These are phyloP conservation scores for Phytopythium helicoides DNA, from an alignment of 352 stramenopile species.

Conservation along the genomic window DNA sequence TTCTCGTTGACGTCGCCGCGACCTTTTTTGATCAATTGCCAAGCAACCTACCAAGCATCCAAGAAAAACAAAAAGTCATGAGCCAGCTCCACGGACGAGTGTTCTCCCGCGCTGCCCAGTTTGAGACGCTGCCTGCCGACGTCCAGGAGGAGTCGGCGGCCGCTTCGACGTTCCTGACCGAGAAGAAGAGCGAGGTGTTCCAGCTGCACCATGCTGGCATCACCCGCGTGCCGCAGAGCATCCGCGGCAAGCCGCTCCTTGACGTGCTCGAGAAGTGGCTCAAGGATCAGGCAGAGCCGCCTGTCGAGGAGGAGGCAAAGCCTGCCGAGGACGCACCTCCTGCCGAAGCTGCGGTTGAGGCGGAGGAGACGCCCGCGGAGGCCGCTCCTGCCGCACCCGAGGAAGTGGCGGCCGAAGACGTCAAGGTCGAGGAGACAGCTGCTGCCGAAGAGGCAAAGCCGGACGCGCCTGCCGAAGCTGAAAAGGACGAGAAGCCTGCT, in stretches of 20 bases:
- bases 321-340: conserved; percentile 15
- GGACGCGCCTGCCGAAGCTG: conserved; percentile 12
- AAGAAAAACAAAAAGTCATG: conserved; percentile 16
- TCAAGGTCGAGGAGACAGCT: conserved; percentile 5
- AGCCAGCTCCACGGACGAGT: conserved; percentile 31
- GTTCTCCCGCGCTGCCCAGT: conserved; percentile 20
- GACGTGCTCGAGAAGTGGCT: conserved; percentile 47
- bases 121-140: conserved; percentile 21
- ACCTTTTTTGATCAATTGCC: background rate
- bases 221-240: conserved; percentile 37
- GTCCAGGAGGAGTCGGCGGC: conserved; percentile 23
- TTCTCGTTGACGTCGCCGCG: background rate
- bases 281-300: conserved; percentile 14
- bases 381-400: background rate
- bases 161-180: conserved; percentile 30
- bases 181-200: conserved; percentile 42
- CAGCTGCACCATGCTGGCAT: conserved; percentile 35
- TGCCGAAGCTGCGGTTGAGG: conserved; percentile 6
- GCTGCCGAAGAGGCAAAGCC: conserved; percentile 13
- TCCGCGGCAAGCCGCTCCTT: conserved; percentile 41
- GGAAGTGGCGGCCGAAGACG: conserved; percentile 2
- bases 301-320: conserved; percentile 9
- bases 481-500: conserved; percentile 18
- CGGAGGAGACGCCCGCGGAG: conserved; percentile 14
- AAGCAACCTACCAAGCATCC: background rate